Evolutionary conservation across 805 yeast species (phyloP), one percentile per base, ranked within the genome.

Genomic region (Peterozyma toletana): DNA sequence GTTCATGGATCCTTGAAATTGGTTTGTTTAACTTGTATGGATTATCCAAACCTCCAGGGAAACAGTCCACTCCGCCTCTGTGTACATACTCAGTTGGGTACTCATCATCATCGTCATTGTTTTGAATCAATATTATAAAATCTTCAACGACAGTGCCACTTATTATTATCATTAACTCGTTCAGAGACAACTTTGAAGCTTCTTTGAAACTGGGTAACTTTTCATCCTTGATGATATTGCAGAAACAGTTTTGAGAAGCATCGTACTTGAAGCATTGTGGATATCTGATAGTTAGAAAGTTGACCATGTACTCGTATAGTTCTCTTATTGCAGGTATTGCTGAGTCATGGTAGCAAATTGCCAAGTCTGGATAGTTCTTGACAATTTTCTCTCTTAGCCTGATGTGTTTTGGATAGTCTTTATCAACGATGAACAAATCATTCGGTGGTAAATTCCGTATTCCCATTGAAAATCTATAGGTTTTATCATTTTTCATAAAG

Each of bases 31-130:
- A 68, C 49, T 75, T 71, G 6, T 57, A 61, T 3, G 70, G 59
- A 7, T 89, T 89, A 53, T 80, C 78, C 57, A 85, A 84, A 1
- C 91, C 91, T 1, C 83, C 78, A 1, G 91, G 88, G 50, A 80
- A 80, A n/a, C 81, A 79, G 18, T 79, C 72, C 3, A 73, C 63
- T 9, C 79, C 77, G 0, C 78, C 80, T 42, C 81, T 65, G 33
- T 80, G 56, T 33, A 71, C 64, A 55, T 83, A 84, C 52, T 82
- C 89, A 48, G 44, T 41, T 47, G 42, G 38, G 45, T 50, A 39
- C 30, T 53, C 60, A 11, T 51, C 53, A 29, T 62, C 60, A 30
- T 67, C 69, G 16, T 60, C 64, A 11, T 61, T 62, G 45, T 60
- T 58, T 43, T 70, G 70, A 5, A 74, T 55, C 51, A 84, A 51